These are phyloP conservation scores for Aspergillus nomiae DNA, from an alignment of 2,329 filamentous ascomycete species.

Conservation along the genomic window DNA sequence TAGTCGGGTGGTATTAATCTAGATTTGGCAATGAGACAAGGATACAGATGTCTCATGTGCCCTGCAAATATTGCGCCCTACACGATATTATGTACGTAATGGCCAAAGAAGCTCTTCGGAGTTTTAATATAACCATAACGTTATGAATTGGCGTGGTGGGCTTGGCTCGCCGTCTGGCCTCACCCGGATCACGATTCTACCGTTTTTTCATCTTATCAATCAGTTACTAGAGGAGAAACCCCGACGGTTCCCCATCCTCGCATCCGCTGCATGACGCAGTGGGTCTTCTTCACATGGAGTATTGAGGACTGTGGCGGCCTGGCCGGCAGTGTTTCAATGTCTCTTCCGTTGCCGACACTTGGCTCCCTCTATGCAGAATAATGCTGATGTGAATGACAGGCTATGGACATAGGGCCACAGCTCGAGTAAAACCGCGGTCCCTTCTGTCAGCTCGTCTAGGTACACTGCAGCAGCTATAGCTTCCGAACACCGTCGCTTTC, in stretches of 20 bases:
- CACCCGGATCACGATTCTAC: background rate
- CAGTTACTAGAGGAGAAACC: background rate
- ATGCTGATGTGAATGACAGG: too few relatives aligned
- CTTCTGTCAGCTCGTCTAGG: too few relatives aligned
- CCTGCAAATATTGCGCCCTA: background rate
- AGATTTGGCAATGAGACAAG: background rate
- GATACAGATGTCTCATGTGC: background rate
- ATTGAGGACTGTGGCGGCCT: background rate
- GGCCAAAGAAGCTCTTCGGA: background rate
- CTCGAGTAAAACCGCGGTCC: too few relatives aligned
- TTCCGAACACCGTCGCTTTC: too few relatives aligned
- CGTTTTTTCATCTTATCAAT: background rate
- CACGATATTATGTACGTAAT: background rate
- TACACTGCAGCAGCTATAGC: too few relatives aligned
- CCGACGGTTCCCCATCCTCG: background rate
- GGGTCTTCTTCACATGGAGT: background rate
- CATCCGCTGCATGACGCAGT: background rate
- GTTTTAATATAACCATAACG: background rate
- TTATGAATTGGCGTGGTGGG: background rate
- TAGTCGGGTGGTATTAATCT: background rate
- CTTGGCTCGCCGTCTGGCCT: background rate
- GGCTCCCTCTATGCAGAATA: too few relatives aligned
- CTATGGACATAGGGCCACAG: too few relatives aligned
- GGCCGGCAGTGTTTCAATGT: background rate
- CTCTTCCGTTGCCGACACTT: too few relatives aligned